Conservation (phyloP, 2,329 filamentous ascomycete genomes). For the Ophiosphaerella herpotricha region DNA sequence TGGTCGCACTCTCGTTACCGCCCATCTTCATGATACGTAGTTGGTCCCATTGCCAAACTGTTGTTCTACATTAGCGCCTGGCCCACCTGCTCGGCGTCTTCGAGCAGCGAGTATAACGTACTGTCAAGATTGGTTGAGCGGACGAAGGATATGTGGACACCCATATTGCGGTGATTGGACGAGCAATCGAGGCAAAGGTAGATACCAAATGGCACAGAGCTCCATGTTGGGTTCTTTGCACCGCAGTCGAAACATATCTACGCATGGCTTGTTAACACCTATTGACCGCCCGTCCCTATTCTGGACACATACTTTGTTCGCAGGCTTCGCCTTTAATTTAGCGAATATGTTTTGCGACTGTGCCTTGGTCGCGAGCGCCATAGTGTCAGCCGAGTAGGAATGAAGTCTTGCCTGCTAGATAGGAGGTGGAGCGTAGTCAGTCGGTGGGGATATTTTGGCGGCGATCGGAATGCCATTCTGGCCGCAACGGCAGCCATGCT, state of each 20-base stretch:
- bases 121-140: constrained; percentile 97
- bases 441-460: constrained; percentile 36
- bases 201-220: constrained; percentile 94
- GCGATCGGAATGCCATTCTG: constrained; percentile 30
- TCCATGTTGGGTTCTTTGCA: constrained; percentile 98
- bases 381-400: constrained; percentile 38
- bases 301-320: constrained; percentile 78
- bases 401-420: constrained; percentile 21
- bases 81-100: constrained; percentile 54
- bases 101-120: constrained; percentile 56
- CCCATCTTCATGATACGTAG: constrained; percentile 97
- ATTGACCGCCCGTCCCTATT: constrained; percentile 20
- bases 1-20: constrained; percentile 96
- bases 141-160: constrained; percentile 98
- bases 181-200: constrained; percentile 98
- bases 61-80: constrained; percentile 38
- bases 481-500: constrained; percentile 4
- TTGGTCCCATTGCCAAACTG: constrained; percentile 96
- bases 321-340: constrained; percentile 91
- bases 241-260: constrained; percentile 98
- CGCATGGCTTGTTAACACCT: constrained; percentile 26
- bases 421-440: constrained; percentile 27
- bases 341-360: constrained; percentile 97
- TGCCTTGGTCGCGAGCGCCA: constrained; percentile 80
- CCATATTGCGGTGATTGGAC: constrained; percentile 93